Conservation (phyloP, 2,329 filamentous ascomycete genomes). For the Neonectria ditissima region DNA sequence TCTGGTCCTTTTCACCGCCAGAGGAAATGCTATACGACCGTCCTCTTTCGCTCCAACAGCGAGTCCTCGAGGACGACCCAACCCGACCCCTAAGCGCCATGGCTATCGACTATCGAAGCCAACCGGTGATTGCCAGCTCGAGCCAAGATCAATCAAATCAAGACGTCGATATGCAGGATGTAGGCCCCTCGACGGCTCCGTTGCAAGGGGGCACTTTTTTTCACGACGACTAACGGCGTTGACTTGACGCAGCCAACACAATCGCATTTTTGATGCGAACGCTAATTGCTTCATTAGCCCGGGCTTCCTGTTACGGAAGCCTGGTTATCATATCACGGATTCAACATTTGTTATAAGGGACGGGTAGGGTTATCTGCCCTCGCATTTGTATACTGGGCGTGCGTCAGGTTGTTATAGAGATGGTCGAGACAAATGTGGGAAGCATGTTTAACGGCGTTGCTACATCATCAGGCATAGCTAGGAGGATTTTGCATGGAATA, state of each 20-base stretch:
- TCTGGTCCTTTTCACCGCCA: slow-evolving; percentile 94
- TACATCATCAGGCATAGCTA: slow-evolving; percentile 47
- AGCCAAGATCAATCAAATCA: slow-evolving; percentile 53
- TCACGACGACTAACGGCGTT: slow-evolving; percentile 56
- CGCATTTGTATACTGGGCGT: slow-evolving; percentile 47
- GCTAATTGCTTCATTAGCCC: slow-evolving; percentile 31
- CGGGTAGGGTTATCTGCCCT: slow-evolving; percentile 42
- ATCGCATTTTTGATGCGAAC: slow-evolving; percentile 25
- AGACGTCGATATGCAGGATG: slow-evolving; percentile 69
- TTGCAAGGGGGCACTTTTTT: slow-evolving; percentile 64
- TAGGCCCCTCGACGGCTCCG: slow-evolving; percentile 66
- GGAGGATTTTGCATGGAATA: slow-evolving; percentile 47
- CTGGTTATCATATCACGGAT: slow-evolving; percentile 34
- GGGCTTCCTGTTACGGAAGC: slow-evolving; percentile 19
- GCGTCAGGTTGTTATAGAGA: slow-evolving; percentile 49
- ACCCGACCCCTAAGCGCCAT: slow-evolving; percentile 65
- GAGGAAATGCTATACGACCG: slow-evolving; percentile 72
- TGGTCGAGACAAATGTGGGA: slow-evolving; percentile 45
- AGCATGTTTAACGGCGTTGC: slow-evolving; percentile 53
- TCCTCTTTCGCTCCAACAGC: slow-evolving; percentile 62
- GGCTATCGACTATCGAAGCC: slow-evolving; percentile 57
- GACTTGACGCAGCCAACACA: slow-evolving; percentile 11
- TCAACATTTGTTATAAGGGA: slow-evolving; percentile 38
- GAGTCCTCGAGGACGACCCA: slow-evolving; percentile 59
- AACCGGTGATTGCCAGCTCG: slow-evolving; percentile 45